These are phyloP conservation scores for Ophiostoma fasciatum DNA, from an alignment of 2,329 filamentous ascomycete genomes.

Conservation along the genomic window DNA sequence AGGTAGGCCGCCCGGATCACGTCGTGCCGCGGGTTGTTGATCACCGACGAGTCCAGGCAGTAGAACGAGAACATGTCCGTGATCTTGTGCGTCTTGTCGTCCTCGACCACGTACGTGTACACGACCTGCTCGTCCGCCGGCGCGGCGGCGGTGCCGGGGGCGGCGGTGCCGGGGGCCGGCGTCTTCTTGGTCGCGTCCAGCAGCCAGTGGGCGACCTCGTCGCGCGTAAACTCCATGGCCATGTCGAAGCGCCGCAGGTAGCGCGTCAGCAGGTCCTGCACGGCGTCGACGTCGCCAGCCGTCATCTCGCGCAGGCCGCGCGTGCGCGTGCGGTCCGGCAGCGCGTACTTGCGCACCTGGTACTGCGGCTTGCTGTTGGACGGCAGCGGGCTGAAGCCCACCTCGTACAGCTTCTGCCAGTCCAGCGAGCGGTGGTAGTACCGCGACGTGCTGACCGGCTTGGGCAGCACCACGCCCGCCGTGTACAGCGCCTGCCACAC, in stretches of 20 bases:
- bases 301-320: conserved; percentile 70
- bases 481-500: conserved; percentile 97
- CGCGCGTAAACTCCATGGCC: conserved; percentile 63
- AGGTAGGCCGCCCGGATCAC: conserved; percentile 83
- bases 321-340: conserved; percentile 59
- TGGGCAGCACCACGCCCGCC: conserved; percentile 78
- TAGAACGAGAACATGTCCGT: conserved; percentile 98
- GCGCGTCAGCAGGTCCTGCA: conserved; percentile 57
- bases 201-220: conserved; percentile 82
- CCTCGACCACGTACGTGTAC: conserved; percentile 85
- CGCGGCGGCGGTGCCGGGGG: no score
- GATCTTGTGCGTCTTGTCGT: conserved; percentile 53
- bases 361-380: conserved; percentile 67
- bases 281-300: conserved; percentile 59
- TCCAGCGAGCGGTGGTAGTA: conserved; percentile 92
- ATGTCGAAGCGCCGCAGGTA: conserved; percentile 74
- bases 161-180: conserved; percentile 13
- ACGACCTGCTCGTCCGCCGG: conserved; percentile 60
- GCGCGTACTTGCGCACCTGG: conserved; percentile 72
- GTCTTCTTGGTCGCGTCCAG: conserved; percentile 47
- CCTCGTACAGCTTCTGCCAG: conserved; percentile 92
- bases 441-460: conserved; percentile 79
- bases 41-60: conserved; percentile 81
- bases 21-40: conserved; percentile 63
- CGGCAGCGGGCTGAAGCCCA: conserved; percentile 84